phyloP scores from a whole-genome alignment of 2,329 filamentous ascomycete genomes.

The Dendrostoma leiphaemia region DNA sequence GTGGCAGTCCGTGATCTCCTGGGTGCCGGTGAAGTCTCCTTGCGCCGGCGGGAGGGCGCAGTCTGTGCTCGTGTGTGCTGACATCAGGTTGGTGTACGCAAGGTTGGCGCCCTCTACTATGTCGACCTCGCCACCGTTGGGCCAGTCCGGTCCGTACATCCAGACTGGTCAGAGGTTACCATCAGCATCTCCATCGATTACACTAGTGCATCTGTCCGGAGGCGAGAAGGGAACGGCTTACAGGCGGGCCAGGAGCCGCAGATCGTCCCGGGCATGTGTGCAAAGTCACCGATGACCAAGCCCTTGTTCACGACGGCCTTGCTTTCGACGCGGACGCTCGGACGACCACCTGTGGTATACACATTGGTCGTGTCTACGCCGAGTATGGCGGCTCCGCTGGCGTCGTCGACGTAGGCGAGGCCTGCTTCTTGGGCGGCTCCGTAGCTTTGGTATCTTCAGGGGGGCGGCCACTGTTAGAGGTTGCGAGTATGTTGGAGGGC shows the following conservation, averaged over 20 bases:
- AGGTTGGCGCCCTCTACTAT: constrained; percentile 70
- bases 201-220: too few relatives aligned
- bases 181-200: background rate
- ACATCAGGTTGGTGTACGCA: constrained; percentile 57
- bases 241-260: constrained; percentile 47
- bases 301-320: constrained; percentile 44
- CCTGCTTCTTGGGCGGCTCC: constrained; percentile 36
- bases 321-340: constrained; percentile 44
- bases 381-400: constrained; percentile 41
- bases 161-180: constrained; percentile 41
- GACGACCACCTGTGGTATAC: constrained; percentile 33
- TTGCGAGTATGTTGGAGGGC: constrained; percentile 12
- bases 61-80: constrained; percentile 54
- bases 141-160: constrained; percentile 59
- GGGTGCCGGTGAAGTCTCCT: constrained; percentile 25
- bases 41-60: constrained; percentile 3
- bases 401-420: constrained; percentile 41
- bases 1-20: constrained; percentile 35
- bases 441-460: constrained; percentile 41
- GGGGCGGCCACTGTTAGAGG: background rate
- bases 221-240: background rate
- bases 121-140: constrained; percentile 62
- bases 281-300: constrained; percentile 45
- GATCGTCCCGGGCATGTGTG: constrained; percentile 46
- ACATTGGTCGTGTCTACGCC: constrained; percentile 42